Base-by-base conservation (phyloP, 495 filamentous ascomycete genomes). In the Penicillium herquei region DNA sequence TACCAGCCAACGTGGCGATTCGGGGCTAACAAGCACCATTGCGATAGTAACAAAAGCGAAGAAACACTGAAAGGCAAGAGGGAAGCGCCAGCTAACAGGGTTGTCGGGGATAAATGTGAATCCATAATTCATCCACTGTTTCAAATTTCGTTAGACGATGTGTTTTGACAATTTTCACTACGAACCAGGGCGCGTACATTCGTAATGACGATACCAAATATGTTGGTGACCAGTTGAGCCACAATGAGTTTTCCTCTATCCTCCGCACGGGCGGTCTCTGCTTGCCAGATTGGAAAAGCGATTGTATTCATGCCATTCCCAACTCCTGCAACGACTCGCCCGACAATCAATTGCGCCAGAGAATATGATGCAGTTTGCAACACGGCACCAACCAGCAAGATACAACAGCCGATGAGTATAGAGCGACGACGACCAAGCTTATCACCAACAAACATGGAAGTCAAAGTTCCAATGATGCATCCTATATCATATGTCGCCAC, bases 221-320 rank as follows among this genome's bases (percentile, higher is more conserved):
- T 81, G 56, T 82, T 83, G 59, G 78, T 58, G 8, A 80, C 78
- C 67, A 84, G 72, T 55, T 86, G 81, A 35, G 84, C 70, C 35
- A 81, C 72, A 30, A 85, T 77, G 33, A 86, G 70, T 57, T 80
- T 79, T 43, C 84, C 84, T 59, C 83, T 75, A 70, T 78, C 78
- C 30, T 75, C 69, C 11, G 77, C 74, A 53, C 80, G 77, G 0
- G 79, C 81, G 1, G 79, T 83, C 43, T 79, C 76, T 10, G 70
- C 62, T 50, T 76, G 74, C 70, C 75, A 75, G 3, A 76, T 68
- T 4, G 78, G 78, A 6, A 74, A 68, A 0, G 75, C 68, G 0
- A 68, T 71, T 31, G 68, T 72, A 11, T 77, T 62, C 39, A 70
- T 68, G 6, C 76, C 78, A 41, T 76, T 63, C 6, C 76, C 76